These are phyloP conservation scores for Saccharomycopsis hybrid DNA, from an alignment of 1,139 yeast species.

Conservation along the genomic window DNA sequence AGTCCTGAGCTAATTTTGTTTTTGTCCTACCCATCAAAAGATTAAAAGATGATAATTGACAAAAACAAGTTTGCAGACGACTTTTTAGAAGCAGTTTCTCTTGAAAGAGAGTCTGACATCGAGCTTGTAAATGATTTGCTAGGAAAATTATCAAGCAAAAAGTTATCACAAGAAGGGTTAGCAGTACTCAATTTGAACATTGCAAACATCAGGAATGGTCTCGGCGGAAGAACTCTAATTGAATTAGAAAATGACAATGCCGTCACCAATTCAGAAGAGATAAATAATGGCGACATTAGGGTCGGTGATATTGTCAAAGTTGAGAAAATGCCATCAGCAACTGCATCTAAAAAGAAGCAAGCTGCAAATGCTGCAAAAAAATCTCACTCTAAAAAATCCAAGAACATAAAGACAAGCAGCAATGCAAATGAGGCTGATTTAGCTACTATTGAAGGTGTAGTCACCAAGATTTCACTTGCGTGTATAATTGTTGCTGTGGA, in stretches of 20 bases:
- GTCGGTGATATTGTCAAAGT: constrained; percentile 74
- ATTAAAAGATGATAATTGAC: no score
- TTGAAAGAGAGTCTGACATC: constrained; percentile 57
- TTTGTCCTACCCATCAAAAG: no score
- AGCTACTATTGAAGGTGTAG: constrained; percentile 26
- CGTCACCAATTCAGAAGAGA: constrained; percentile 37
- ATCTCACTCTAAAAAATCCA: constrained; percentile 19
- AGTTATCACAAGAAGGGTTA: constrained; percentile 60
- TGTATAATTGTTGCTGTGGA: constrained; percentile 56
- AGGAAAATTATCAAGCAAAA: constrained; percentile 51
- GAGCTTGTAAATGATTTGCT: constrained; percentile 46
- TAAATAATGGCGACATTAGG: constrained; percentile 47
- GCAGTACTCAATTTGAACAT: constrained; percentile 65
- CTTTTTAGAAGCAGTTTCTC: constrained; percentile 46
- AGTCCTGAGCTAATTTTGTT: no score
- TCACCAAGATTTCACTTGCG: constrained; percentile 36
- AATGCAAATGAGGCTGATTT: constrained; percentile 22
- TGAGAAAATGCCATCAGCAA: constrained; percentile 32
- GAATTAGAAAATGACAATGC: constrained; percentile 64
- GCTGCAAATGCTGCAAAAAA: constrained; percentile 7
- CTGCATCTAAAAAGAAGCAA: constrained; percentile 8
- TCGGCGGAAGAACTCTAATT: constrained; percentile 69
- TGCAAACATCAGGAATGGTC: constrained; percentile 61
- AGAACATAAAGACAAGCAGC: constrained; percentile 21
- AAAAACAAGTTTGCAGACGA: constrained; percentile 31